Conservation (phyloP, 805 yeast genomes). For the Metschnikowia anglica region DNA sequence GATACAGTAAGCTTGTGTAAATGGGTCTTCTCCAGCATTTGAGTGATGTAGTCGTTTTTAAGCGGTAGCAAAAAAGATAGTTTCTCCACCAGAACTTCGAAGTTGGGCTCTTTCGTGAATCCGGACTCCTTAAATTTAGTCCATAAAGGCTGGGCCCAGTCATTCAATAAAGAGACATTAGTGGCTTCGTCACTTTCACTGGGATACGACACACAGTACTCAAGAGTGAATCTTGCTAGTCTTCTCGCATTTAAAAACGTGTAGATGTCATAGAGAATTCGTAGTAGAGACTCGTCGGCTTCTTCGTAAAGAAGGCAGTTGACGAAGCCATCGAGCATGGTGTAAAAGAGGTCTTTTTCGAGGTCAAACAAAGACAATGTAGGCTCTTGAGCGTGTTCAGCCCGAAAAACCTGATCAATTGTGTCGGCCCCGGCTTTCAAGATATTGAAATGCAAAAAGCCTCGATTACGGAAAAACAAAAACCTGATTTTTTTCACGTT, state of each 20-base stretch:
- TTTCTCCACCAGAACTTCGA: slow-evolving; percentile 11
- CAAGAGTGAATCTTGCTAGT: slow-evolving; percentile 56
- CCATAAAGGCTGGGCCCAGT: slow-evolving; percentile 14
- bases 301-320: slow-evolving; percentile 66
- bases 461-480: slow-evolving; percentile 78
- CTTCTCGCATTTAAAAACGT: slow-evolving; percentile 47
- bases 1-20: slow-evolving; percentile 11
- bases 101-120: not conserved
- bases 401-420: slow-evolving; percentile 10
- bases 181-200: slow-evolving; percentile 42
- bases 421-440: slow-evolving; percentile 21
- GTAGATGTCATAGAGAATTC: slow-evolving; percentile 51
- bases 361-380: slow-evolving; percentile 10
- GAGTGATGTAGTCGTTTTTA: slow-evolving; percentile 30
- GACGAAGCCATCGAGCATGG: slow-evolving; percentile 58
- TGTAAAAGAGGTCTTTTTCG: slow-evolving; percentile 37
- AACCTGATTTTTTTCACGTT: slow-evolving; percentile 72
- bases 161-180: slow-evolving; percentile 29
- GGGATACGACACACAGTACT: slow-evolving; percentile 51
- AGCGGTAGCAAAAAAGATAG: slow-evolving; percentile 34
- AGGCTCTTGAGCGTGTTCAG: slow-evolving; percentile 6
- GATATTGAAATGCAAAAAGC: slow-evolving; percentile 58
- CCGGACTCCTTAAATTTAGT: not conserved
- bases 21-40: slow-evolving; percentile 17
- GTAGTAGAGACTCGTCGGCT: slow-evolving; percentile 57